These are phyloP conservation scores for Verruconis gallopava DNA, from an alignment of 2,329 filamentous ascomycete species.

Conservation along the genomic window DNA sequence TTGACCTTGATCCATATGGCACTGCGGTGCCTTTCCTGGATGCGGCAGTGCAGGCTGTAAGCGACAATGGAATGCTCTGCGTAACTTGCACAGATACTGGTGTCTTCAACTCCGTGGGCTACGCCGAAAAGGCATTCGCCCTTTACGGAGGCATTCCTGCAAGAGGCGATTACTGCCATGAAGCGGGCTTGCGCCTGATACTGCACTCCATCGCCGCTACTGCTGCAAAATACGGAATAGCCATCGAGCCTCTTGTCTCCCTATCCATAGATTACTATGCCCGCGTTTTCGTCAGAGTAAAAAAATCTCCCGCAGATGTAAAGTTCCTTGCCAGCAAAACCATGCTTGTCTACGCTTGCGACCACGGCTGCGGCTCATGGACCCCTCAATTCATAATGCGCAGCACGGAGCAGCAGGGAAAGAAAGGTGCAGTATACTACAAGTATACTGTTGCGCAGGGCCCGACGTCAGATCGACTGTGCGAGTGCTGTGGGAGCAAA, in stretches of 20 bases:
- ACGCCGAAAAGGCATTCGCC: slow-evolving; percentile 84
- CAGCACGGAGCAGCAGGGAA: slow-evolving; percentile 53
- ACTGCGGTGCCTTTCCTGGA: slow-evolving; percentile 89
- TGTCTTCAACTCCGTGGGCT: slow-evolving; percentile 88
- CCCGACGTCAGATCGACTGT: slow-evolving; percentile 52
- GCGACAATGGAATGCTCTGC: slow-evolving; percentile 80
- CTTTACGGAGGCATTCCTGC: slow-evolving; percentile 85
- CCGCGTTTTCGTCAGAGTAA: slow-evolving; percentile 73
- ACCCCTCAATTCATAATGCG: slow-evolving; percentile 65
- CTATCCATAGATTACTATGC: slow-evolving; percentile 95
- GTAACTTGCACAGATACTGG: slow-evolving; percentile 95
- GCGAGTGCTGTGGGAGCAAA: slow-evolving; percentile 73
- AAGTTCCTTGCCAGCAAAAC: slow-evolving; percentile 85
- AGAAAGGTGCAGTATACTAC: slow-evolving; percentile 49
- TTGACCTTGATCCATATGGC: slow-evolving; percentile 93
- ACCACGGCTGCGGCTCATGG: slow-evolving; percentile 85
- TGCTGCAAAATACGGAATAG: slow-evolving; percentile 72
- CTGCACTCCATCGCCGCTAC: slow-evolving; percentile 68
- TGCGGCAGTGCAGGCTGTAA: slow-evolving; percentile 72
- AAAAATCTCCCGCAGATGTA: slow-evolving; percentile 68
- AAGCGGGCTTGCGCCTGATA: slow-evolving; percentile 77
- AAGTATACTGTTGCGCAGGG: slow-evolving; percentile 66
- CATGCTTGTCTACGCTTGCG: slow-evolving; percentile 88
- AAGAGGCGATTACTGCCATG: slow-evolving; percentile 76
- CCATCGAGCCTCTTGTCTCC: slow-evolving; percentile 82